Evolutionary conservation across 1,139 yeast species (phyloP).

Genomic region (Nakaseomyces delphensis): DNA sequence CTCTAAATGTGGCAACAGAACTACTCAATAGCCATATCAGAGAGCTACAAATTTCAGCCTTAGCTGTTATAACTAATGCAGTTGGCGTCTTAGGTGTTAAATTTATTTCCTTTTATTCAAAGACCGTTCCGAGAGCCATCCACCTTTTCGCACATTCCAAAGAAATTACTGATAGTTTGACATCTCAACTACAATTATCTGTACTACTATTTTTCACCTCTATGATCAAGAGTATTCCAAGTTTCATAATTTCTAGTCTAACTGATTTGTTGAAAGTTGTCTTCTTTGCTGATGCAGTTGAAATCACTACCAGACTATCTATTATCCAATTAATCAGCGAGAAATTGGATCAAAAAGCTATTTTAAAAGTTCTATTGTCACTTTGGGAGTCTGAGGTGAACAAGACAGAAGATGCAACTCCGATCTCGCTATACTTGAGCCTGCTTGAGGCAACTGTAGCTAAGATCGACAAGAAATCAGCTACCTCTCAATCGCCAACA

Average conservation of each 20-base stretch:
- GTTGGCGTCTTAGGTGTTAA: conserved; percentile 75
- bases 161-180: conserved; percentile 28
- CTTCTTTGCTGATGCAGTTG: conserved; percentile 50
- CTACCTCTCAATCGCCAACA: conserved; percentile 58
- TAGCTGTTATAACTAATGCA: conserved; percentile 62
- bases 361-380: conserved; percentile 51
- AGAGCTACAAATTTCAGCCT: conserved; percentile 66
- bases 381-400: conserved; percentile 52
- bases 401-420: conserved; percentile 35
- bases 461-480: conserved; percentile 61
- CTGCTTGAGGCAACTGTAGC: conserved; percentile 59
- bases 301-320: conserved; percentile 51
- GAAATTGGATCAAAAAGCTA: conserved; percentile 57
- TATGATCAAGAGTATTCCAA: conserved; percentile 75
- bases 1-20: conserved; percentile 47
- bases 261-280: conserved; percentile 51
- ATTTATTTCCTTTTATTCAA: conserved; percentile 75
- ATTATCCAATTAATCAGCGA: conserved; percentile 58
- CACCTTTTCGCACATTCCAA: conserved; percentile 43
- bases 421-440: conserved; percentile 64
- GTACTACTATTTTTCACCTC: conserved; percentile 65
- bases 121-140: conserved; percentile 69
- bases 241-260: conserved; percentile 67
- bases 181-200: conserved; percentile 48
- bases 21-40: conserved; percentile 40